Percentiles rank a stretch among this genome's conserved stretches.
Evolutionary conservation across 2,329 filamentous ascomycete species (phyloP).

Genomic region (Colletotrichum sansevieriae): DNA sequence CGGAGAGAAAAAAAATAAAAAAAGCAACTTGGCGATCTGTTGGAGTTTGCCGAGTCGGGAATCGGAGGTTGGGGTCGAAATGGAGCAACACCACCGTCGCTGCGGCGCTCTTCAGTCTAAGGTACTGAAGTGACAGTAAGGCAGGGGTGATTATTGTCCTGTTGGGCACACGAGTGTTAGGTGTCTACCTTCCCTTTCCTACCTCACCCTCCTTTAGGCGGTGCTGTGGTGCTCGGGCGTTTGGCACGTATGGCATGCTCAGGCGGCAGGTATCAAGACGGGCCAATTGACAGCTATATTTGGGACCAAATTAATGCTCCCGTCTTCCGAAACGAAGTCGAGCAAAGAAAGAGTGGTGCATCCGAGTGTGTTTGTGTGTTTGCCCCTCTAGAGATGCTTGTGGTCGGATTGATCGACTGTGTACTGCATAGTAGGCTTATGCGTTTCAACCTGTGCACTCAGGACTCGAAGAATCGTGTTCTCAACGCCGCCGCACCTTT

Average conservation of each 20-base stretch:
- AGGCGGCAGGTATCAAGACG: conserved; percentile 23
- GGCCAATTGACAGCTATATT: conserved; percentile 36
- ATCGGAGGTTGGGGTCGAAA: conserved; percentile 41
- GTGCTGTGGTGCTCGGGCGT: conserved; percentile 17
- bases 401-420: conserved; percentile 5
- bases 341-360: conserved; percentile 5
- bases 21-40: conserved; percentile 34
- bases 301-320: conserved; percentile 35
- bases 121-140: too few species aligned
- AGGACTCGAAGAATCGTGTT: neutral
- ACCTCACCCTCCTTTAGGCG: too few species aligned
- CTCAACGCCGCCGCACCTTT: neutral
- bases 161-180: neutral
- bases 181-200: too few species aligned
- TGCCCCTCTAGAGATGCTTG: conserved; percentile 11
- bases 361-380: conserved; percentile 2
- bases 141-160: neutral
- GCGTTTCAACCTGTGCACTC: conserved; percentile 34
- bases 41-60: conserved; percentile 35
- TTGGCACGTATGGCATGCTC: conserved; percentile 11
- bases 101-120: neutral
- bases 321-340: conserved; percentile 33
- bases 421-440: conserved; percentile 14
- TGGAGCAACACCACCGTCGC: conserved; percentile 21
- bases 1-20: conserved; percentile 1